A percentile compares a stretch with the other conserved stretches of the same genome.
These are phyloP conservation scores for Houttuynia cordata DNA, from an alignment of 164 flowering plant genomes.

Conservation along the genomic window DNA sequence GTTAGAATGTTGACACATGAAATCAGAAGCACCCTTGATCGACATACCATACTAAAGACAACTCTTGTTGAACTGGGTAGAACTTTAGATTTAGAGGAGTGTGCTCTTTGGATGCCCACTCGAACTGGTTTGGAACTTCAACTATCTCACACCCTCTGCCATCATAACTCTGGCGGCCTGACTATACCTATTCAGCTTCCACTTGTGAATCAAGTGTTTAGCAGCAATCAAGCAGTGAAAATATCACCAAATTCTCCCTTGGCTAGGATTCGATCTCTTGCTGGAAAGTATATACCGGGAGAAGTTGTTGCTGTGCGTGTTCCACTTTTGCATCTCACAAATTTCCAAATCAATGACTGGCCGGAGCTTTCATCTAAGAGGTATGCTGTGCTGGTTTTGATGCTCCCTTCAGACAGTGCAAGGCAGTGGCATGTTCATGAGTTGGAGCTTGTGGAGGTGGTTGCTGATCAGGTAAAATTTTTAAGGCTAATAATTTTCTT, in stretches of 20 bases:
- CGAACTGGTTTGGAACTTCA: conserved; percentile 30
- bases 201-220: conserved; percentile 42
- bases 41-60: conserved; percentile 57
- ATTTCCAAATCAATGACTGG: conserved; percentile 56
- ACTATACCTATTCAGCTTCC: conserved; percentile 41
- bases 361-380: conserved; percentile 44
- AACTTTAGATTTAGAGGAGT: conserved; percentile 55
- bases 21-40: conserved; percentile 59
- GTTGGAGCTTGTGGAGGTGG: conserved; percentile 74
- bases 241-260: conserved; percentile 48
- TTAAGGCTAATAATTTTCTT: background rate
- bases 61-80: conserved; percentile 66
- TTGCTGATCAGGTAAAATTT: conserved; percentile 62
- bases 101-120: conserved; percentile 79
- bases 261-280: conserved; percentile 34
- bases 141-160: conserved; percentile 45
- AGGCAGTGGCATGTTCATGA: conserved; percentile 67
- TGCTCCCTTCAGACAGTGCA: conserved; percentile 46
- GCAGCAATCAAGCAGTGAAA: conserved; percentile 35
- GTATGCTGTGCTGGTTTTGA: conserved; percentile 63
- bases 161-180: conserved; percentile 39
- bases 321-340: conserved; percentile 54
- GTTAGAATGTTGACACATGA: conserved; percentile 79
- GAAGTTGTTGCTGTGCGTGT: conserved; percentile 72
- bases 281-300: conserved; percentile 40